Base-by-base conservation (phyloP, 2,329 filamentous ascomycete species). In the Taxawa tesnikishii region DNA sequence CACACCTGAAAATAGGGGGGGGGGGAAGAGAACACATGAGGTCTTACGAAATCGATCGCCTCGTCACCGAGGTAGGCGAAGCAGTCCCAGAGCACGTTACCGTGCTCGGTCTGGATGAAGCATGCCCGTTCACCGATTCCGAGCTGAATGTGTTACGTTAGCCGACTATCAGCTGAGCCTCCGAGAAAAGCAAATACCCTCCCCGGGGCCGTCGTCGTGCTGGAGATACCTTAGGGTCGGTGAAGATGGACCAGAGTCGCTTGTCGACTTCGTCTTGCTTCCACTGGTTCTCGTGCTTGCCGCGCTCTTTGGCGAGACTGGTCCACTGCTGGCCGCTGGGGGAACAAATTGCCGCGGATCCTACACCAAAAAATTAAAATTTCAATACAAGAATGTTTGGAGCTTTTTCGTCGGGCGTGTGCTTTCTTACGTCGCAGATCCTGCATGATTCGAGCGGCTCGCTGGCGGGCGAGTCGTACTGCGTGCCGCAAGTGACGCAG, bases 81-180 rank as follows among this genome's bases (percentile, higher is more conserved):
- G 39, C 79, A 75, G 54, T 90, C 83, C 83, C 83, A 92, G 2
- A 90, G 68, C 2, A 90, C 55, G 49, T 87, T 87, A 0, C 82
- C 81, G 0, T 54, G 37, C 0, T 70, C 61, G 0, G 79, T 83
- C 30, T 67, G 62, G 9, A 88, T 59, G 2, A 92, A 60, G 28
- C 85, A 67, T 13, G 75, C 75, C 18, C 83, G 68, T 54, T 90
- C 77, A 1, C 82, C 82, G 40, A 90, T 90, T 33, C 63, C 82
- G 38, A 85, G 58, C 51, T 76, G 45, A 64, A 17, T 58, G 53
- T 0, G 69, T 70, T 29, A 19, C 4, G 6, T 25, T 32, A 15
- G n/a, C n/a, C n/a, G n/a, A n/a, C n/a, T n/a, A 4, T 29, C 27
- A 27, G 26, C 26, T 12, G 13, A 6, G 6, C 12, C 13, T 11